These are phyloP conservation scores for Ophiostoma piceae DNA, from an alignment of 2,329 filamentous ascomycete genomes.

Conservation along the genomic window DNA sequence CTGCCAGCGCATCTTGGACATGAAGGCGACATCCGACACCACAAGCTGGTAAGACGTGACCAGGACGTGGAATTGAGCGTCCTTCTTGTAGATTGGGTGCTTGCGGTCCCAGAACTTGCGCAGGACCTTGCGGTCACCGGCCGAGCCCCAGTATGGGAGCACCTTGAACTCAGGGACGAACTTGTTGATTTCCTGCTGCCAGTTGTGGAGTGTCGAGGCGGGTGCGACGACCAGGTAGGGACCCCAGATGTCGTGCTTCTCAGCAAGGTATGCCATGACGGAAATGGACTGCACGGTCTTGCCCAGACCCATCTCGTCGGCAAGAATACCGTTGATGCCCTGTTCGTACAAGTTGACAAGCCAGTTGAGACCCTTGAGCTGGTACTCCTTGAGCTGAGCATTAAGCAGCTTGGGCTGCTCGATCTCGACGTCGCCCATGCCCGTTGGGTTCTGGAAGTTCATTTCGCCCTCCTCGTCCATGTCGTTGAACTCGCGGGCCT, in stretches of 20 bases:
- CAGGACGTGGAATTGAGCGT: constrained; percentile 91
- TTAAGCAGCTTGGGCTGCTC: constrained; percentile 91
- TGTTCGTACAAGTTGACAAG: constrained; percentile 98
- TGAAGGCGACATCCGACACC: constrained; percentile 92
- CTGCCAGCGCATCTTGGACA: constrained; percentile 99
- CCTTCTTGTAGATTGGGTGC: constrained; percentile 89
- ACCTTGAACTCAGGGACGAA: constrained; percentile 96
- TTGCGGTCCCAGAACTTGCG: constrained; percentile 99
- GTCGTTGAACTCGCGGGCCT: constrained; percentile 85
- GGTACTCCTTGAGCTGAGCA: constrained; percentile 95
- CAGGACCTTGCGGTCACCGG: constrained; percentile 87
- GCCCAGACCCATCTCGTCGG: constrained; percentile 98
- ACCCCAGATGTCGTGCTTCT: constrained; percentile 97
- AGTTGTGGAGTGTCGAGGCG: constrained; percentile 95
- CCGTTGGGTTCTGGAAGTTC: constrained; percentile 99
- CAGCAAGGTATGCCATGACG: constrained; percentile 96
- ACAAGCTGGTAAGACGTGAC: constrained; percentile 97
- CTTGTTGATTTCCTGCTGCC: constrained; percentile 95
- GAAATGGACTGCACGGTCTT: constrained; percentile 99
- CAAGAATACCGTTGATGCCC: constrained; percentile 97
- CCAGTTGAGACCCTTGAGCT: constrained; percentile 98
- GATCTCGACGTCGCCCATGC: constrained; percentile 88
- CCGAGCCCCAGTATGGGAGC: constrained; percentile 94
- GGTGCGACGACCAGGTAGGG: constrained; percentile 95
- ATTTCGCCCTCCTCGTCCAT: constrained; percentile 91